Evolutionary conservation across 2,329 filamentous ascomycete genomes (phyloP).

Genomic region (Pseudogymnoascus verrucosus): DNA sequence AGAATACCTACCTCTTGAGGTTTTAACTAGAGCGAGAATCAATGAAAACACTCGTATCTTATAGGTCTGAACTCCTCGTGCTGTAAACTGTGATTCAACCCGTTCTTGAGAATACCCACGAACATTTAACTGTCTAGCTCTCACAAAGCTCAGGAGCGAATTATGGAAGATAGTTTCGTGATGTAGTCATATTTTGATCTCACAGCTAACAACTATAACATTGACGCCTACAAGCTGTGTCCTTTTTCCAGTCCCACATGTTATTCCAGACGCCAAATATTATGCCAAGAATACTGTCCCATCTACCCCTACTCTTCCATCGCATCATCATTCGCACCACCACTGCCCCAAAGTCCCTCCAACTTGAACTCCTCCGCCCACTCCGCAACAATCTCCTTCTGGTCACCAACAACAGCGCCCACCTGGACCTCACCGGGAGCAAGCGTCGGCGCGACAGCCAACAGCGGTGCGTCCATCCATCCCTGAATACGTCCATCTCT

Average conservation of each 20-base stretch:
- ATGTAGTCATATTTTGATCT: slow-evolving; percentile 8
- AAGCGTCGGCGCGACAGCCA: slow-evolving; percentile 43
- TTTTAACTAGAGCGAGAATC: slow-evolving; percentile 5
- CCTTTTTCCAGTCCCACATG: slow-evolving; percentile 8
- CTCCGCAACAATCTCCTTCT: slow-evolving; percentile 83
- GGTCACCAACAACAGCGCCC: slow-evolving; percentile 47
- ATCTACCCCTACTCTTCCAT: slow-evolving; percentile 23
- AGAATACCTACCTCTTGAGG: slow-evolving; percentile 7
- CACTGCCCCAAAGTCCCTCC: slow-evolving; percentile 73
- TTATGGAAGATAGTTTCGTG: neutral
- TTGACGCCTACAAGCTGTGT: slow-evolving; percentile 7
- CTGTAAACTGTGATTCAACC: neutral
- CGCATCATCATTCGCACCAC: slow-evolving; percentile 19
- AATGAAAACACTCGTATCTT: slow-evolving; percentile 7
- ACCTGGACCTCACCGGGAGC: slow-evolving; percentile 32
- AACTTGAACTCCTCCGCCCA: slow-evolving; percentile 95
- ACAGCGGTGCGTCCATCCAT: slow-evolving; percentile 71
- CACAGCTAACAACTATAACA: slow-evolving; percentile 9
- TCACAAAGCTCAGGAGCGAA: neutral
- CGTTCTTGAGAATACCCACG: neutral
- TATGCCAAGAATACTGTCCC: slow-evolving; percentile 8
- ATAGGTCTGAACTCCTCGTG: neutral
- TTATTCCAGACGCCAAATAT: slow-evolving; percentile 8
- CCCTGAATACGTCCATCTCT: slow-evolving; percentile 90
- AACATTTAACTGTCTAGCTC: neutral